These are phyloP conservation scores for Backusella australiensis DNA, from an alignment of 192 early-diverging fungal species.

Conservation along the genomic window DNA sequence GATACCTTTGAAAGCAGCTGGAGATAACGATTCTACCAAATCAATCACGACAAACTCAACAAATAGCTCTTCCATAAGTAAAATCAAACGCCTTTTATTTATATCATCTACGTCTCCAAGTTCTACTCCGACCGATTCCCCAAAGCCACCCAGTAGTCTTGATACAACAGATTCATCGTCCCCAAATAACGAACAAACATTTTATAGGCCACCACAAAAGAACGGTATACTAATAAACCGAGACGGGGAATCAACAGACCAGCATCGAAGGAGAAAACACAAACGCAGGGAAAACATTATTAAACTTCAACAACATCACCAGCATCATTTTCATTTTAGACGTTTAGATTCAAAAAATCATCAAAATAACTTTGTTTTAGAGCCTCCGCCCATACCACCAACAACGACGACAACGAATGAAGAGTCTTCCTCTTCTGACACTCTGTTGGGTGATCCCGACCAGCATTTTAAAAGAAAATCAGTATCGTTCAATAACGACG, in stretches of 20 bases:
- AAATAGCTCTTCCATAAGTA: slow-evolving; percentile 7
- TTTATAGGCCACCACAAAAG: not conserved
- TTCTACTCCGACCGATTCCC: not conserved
- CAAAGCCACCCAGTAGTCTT: not conserved
- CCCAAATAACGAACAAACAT: not conserved
- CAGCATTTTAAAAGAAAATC: not conserved
- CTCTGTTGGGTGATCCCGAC: not conserved
- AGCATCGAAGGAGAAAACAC: slow-evolving; percentile 1
- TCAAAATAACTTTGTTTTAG: not conserved
- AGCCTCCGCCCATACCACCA: not conserved
- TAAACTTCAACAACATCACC: not conserved
- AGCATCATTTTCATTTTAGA: slow-evolving; percentile 6
- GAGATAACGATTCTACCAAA: not conserved
- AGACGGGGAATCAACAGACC: slow-evolving; percentile 18
- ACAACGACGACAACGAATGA: not conserved
- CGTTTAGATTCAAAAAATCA: slow-evolving; percentile 4
- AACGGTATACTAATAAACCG: slow-evolving; percentile 16
- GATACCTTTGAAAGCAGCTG: not conserved
- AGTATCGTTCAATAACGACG: slow-evolving; percentile 1
- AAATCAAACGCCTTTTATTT: slow-evolving; percentile 9
- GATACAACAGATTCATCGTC: not conserved
- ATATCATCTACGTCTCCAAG: not conserved
- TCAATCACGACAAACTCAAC: not conserved
- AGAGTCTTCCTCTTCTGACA: not conserved
- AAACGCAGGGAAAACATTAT: slow-evolving; percentile 14